These are phyloP conservation scores for Calocera viscosa DNA, from an alignment of 768 basidiomycete genomes.

Conservation along the genomic window DNA sequence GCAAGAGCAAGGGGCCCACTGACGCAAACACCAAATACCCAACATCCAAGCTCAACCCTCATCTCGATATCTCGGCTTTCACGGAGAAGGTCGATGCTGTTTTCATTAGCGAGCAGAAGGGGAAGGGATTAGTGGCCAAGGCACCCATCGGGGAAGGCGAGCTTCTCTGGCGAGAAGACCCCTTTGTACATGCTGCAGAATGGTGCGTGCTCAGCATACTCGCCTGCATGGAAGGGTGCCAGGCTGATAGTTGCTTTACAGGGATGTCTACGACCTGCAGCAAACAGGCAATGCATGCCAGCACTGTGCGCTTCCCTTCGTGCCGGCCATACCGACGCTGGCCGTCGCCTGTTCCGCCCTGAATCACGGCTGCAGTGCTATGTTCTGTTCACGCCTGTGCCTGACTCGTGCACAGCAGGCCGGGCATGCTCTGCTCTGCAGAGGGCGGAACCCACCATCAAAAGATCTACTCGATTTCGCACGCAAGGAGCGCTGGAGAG, in stretches of 20 bases:
- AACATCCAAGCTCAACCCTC: conserved; percentile 48
- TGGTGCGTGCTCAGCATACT: conserved; percentile 37
- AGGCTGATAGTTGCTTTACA: conserved; percentile 24
- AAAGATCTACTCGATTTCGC: conserved; percentile 48
- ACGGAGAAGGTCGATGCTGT: conserved; percentile 51
- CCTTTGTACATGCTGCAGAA: conserved; percentile 38
- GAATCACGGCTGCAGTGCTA: conserved; percentile 43
- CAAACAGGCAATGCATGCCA: conserved; percentile 47
- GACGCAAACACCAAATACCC: conserved; percentile 33
- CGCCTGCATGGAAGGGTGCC: conserved; percentile 1
- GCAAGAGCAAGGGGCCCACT: conserved; percentile 10
- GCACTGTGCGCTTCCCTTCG: conserved; percentile 49
- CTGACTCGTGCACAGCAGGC: conserved; percentile 47
- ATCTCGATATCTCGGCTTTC: conserved; percentile 51
- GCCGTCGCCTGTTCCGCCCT: conserved; percentile 43
- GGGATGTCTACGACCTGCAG: conserved; percentile 70
- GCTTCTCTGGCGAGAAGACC: conserved; percentile 62
- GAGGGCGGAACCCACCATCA: conserved; percentile 58
- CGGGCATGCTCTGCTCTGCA: conserved; percentile 58
- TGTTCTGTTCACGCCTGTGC: conserved; percentile 75
- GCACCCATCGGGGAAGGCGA: conserved; percentile 58
- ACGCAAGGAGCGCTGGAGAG: conserved; percentile 55
- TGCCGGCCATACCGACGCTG: conserved; percentile 12
- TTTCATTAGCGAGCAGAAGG: conserved; percentile 56
- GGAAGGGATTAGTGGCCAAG: conserved; percentile 70